A percentile compares a stretch with the other conserved stretches of the same genome.
Conservation (phyloP, 305 asterid genomes). For the Fraxinus xanthoxyloides region DNA sequence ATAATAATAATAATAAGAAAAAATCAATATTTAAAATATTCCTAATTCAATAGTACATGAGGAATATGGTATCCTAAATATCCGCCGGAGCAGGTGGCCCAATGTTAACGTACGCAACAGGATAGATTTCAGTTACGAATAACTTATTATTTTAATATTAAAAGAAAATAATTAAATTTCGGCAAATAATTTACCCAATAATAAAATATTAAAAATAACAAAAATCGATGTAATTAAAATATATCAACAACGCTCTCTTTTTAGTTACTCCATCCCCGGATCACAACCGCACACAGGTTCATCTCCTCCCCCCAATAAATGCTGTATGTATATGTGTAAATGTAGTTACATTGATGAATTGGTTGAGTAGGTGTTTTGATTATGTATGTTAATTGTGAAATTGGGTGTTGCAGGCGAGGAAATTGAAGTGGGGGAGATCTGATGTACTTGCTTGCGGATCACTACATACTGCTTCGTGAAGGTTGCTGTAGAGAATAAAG, state of each 20-base stretch:
- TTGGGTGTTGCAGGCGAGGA: slow-evolving; percentile 24
- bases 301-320: slow-evolving; percentile 18
- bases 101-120: not conserved
- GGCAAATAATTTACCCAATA: not conserved
- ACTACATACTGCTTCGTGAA: slow-evolving; percentile 49
- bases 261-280: slow-evolving; percentile 21
- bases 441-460: slow-evolving; percentile 78
- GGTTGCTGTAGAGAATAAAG: slow-evolving; percentile 69
- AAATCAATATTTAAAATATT: too few species aligned
- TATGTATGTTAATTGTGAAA: slow-evolving; percentile 20
- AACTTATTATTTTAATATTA: not conserved
- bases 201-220: not conserved
- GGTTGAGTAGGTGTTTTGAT: not conserved
- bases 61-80: not conserved
- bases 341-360: slow-evolving; percentile 17
- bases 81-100: not conserved
- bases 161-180: not conserved
- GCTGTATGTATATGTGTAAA: not conserved
- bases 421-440: slow-evolving; percentile 59
- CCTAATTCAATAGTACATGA: too few species aligned
- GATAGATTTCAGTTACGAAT: not conserved
- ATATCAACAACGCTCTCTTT: slow-evolving; percentile 29
- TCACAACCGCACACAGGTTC: not conserved
- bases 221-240: not conserved
- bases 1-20: too few species aligned